Percentiles rank a stretch among this genome's conserved stretches.
These are phyloP conservation scores for Scleromitrula shiraiana DNA, from an alignment of 2,329 filamentous ascomycete species.

Conservation along the genomic window DNA sequence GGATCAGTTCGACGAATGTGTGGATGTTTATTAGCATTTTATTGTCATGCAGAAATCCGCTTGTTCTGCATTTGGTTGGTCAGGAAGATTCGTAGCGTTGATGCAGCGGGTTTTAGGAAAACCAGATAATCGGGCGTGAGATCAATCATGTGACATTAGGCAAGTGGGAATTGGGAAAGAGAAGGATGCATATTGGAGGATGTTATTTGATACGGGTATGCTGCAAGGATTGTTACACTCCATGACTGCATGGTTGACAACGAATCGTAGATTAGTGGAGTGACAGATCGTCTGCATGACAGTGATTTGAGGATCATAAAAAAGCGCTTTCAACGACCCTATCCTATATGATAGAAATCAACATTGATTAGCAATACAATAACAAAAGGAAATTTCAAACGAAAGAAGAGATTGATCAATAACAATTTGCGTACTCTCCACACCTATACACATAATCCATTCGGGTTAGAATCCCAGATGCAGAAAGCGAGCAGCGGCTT, in stretches of 20 bases:
- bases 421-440: conserved; percentile 2
- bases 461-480: background rate
- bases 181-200: conserved; percentile 4
- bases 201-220: conserved; percentile 1
- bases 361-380: background rate
- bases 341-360: background rate
- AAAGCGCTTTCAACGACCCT: background rate
- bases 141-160: conserved; percentile 7
- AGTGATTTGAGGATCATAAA: background rate
- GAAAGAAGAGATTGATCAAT: background rate
- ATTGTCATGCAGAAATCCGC: conserved; percentile 8
- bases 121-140: conserved; percentile 5
- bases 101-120: conserved; percentile 8
- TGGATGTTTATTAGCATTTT: conserved; percentile 8
- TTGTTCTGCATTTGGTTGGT: conserved; percentile 7
- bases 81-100: conserved; percentile 4
- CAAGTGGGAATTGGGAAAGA: conserved; percentile 1
- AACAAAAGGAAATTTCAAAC: background rate
- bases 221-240: conserved; percentile 3
- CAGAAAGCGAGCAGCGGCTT: conserved; percentile 2
- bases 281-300: conserved; percentile 6
- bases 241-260: conserved; percentile 7
- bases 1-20: background rate
- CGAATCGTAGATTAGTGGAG: conserved; percentile 5
- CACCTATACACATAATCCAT: background rate